Percentiles rank a stretch among this genome's conserved stretches.
Evolutionary conservation across 2,329 filamentous ascomycete species (phyloP).

Genomic region (Neophaeococcomyces aloes): DNA sequence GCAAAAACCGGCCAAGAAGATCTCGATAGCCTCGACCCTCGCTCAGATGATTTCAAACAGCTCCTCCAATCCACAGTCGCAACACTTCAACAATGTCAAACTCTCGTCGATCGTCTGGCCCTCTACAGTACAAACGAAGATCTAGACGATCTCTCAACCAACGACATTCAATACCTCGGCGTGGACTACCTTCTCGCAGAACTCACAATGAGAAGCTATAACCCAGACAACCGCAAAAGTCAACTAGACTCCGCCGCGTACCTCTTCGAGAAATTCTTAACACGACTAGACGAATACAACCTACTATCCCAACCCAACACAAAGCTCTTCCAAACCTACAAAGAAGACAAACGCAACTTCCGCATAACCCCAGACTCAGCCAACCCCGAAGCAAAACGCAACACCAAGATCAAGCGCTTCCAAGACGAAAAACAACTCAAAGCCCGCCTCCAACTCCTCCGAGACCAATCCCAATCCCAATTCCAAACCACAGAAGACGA

Average conservation of each 20-base stretch:
- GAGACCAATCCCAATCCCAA: conserved; percentile 16
- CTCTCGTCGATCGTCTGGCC: conserved; percentile 58
- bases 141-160: conserved; percentile 73
- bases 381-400: conserved; percentile 59
- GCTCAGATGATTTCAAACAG: conserved; percentile 13
- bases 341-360: conserved; percentile 61
- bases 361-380: conserved; percentile 53
- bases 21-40: conserved; percentile 17
- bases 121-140: conserved; percentile 88
- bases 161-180: conserved; percentile 73
- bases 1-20: conserved; percentile 16
- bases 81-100: conserved; percentile 51
- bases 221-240: conserved; percentile 51
- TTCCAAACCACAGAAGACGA: conserved; percentile 58
- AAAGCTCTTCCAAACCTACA: conserved; percentile 61
- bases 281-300: conserved; percentile 65
- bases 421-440: conserved; percentile 77
- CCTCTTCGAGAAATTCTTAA: conserved; percentile 69
- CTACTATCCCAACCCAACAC: conserved; percentile 56
- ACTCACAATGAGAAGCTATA: conserved; percentile 54
- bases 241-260: conserved; percentile 55
- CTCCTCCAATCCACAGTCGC: conserved; percentile 14
- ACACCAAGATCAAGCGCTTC: conserved; percentile 78
- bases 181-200: conserved; percentile 71
- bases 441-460: conserved; percentile 48